These are phyloP conservation scores for Sicyos baderoa DNA, from an alignment of 306 rosid species.

Conservation along the genomic window DNA sequence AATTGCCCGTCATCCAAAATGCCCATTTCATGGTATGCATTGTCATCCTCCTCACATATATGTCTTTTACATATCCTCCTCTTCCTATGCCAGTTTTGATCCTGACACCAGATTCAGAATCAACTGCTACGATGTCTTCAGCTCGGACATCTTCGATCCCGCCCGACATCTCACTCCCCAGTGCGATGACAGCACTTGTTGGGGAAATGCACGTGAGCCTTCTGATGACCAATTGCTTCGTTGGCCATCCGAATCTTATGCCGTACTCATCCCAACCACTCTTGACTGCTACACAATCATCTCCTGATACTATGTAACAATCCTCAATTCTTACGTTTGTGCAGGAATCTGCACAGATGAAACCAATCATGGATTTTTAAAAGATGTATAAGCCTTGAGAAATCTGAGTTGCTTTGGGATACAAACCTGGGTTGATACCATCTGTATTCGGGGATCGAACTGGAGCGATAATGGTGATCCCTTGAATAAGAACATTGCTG, in stretches of 20 bases:
- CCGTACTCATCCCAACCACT: slow-evolving; percentile 52
- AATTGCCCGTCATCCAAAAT: slow-evolving; percentile 34
- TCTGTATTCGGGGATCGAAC: slow-evolving; percentile 43
- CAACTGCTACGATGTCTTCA: slow-evolving; percentile 36
- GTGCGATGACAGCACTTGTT: slow-evolving; percentile 36
- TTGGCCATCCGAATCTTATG: slow-evolving; percentile 37
- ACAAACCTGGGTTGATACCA: slow-evolving; percentile 44
- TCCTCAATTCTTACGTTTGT: slow-evolving; percentile 42
- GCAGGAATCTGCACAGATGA: slow-evolving; percentile 36
- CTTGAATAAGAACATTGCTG: slow-evolving; percentile 41
- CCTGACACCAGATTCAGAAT: slow-evolving; percentile 37
- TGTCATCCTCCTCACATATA: slow-evolving; percentile 33
- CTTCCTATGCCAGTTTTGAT: slow-evolving; percentile 44
- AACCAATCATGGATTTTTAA: neutral
- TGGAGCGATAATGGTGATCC: slow-evolving; percentile 42
- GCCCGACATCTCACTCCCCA: slow-evolving; percentile 47
- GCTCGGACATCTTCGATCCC: slow-evolving; percentile 41
- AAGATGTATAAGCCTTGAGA: neutral
- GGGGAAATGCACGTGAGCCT: slow-evolving; percentile 42
- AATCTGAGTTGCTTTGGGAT: neutral
- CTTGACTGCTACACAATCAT: slow-evolving; percentile 46
- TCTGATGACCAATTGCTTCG: slow-evolving; percentile 35
- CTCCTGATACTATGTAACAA: slow-evolving; percentile 44
- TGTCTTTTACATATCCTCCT: slow-evolving; percentile 37
- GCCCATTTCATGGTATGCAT: slow-evolving; percentile 50